phyloP scores from a whole-genome alignment of 192 early-diverging fungal genomes.

The Fimicolochytrium jonesii region DNA sequence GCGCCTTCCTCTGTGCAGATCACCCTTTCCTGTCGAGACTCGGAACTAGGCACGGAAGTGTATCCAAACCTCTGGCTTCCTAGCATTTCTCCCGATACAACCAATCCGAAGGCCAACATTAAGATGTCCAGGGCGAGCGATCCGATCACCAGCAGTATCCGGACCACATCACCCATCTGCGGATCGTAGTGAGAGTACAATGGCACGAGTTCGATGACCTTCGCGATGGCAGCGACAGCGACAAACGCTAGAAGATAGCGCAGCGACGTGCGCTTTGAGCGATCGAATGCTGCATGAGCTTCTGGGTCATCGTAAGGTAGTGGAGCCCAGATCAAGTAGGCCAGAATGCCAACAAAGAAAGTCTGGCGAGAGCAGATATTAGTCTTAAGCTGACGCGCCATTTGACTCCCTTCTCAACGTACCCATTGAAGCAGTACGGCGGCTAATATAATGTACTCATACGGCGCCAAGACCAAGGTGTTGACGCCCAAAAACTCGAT shows the following conservation, averaged over 20 bases:
- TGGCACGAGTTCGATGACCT: constrained; percentile 1
- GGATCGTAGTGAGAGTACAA: not conserved
- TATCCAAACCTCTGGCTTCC: not conserved
- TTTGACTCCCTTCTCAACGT: too few species aligned
- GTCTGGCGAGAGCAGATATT: too few species aligned
- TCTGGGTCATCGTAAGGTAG: too few species aligned
- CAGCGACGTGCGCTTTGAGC: constrained; percentile 4
- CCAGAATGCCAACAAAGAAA: too few species aligned
- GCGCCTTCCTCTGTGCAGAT: constrained; percentile 18
- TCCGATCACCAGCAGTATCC: constrained; percentile 2
- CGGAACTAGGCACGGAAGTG: not conserved
- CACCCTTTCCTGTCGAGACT: not conserved
- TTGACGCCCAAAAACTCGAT: too few species aligned
- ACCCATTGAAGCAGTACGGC: too few species aligned
- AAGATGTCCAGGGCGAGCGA: not conserved
- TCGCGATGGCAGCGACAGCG: not conserved
- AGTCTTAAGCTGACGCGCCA: too few species aligned
- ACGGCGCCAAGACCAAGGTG: too few species aligned
- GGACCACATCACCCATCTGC: not conserved
- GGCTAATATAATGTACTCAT: too few species aligned
- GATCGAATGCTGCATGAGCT: too few species aligned
- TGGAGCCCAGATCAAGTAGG: too few species aligned
- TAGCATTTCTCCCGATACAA: not conserved
- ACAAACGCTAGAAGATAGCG: not conserved
- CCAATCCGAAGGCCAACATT: not conserved